These are phyloP conservation scores for Peziza echinospora DNA, from an alignment of 495 filamentous ascomycete genomes.

Conservation along the genomic window DNA sequence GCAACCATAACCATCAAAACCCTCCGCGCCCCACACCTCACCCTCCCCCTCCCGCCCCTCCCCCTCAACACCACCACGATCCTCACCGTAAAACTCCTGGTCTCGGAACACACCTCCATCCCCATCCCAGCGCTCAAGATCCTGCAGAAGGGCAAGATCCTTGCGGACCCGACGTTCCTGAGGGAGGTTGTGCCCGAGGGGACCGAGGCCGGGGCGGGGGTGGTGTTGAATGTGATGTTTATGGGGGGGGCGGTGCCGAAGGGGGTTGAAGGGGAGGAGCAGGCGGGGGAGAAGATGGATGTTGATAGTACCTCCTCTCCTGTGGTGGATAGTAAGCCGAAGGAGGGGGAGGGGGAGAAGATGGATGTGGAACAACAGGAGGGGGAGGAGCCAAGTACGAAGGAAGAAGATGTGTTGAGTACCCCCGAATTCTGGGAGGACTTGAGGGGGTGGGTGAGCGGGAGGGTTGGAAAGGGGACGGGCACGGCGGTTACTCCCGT, in stretches of 20 bases:
- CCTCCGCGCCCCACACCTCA: constrained; percentile 38
- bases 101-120: constrained; percentile 30
- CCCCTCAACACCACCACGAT: constrained; percentile 42
- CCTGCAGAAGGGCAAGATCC: constrained; percentile 62
- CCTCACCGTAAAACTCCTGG: constrained; percentile 44
- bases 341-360: constrained; percentile 12
- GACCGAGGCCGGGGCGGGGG: constrained; percentile 29
- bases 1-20: constrained; percentile 44
- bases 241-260: constrained; percentile 38
- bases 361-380: constrained; percentile 32
- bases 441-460: constrained; percentile 55
- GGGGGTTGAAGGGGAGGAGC: constrained; percentile 11
- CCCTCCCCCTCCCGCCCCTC: constrained; percentile 30
- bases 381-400: constrained; percentile 34
- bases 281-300: constrained; percentile 19
- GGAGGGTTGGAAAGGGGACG: constrained; percentile 35
- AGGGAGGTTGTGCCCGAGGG: constrained; percentile 30
- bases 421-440: constrained; percentile 75
- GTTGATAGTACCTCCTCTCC: constrained; percentile 16
- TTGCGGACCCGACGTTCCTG: constrained; percentile 43
- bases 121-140: constrained; percentile 56
- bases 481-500: constrained; percentile 69
- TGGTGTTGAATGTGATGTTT: constrained; percentile 76
- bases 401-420: constrained; percentile 30
- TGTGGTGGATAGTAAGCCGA: constrained; percentile 5